Base-by-base conservation (phyloP, 2,329 filamentous ascomycete genomes). In the Fusarium sublunatum region DNA sequence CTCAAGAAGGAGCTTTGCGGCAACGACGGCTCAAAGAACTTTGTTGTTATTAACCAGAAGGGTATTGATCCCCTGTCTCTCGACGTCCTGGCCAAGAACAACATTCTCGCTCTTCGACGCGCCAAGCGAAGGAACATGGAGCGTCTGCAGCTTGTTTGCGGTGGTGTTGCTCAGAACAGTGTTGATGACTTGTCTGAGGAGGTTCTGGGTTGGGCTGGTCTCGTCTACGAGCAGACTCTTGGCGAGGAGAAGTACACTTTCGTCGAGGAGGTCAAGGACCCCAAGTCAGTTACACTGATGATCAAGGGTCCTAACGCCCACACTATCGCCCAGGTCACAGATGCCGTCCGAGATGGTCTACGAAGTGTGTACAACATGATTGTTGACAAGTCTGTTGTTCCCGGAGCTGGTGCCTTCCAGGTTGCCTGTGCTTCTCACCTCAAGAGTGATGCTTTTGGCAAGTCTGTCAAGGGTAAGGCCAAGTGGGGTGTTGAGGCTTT, bases 91-190 rank as follows among this genome's bases (percentile, higher is more conserved):
- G 93, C 95, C 66, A 99, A 99, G 88, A 98, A 99, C 76, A 93
- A 93, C 68, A 99, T 99, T 71, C 87, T 98, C 67, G 95, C 95
- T 49, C 86, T 99, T 62, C 88, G 95, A 72, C 87, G 95, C 76
- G 95, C 95, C 36, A 99, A 99, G 89, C 87, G 95, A 78, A 91
- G 95, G 76, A 99, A 99, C 82, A 99, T 99, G 95, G 95, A 99
- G 84, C 88, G 95, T 72, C 83, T 99, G 67, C 95, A 99, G 80
- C 87, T 99, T 65, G 87, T 98, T 60, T 97, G 93, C 75, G 95
- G 95, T 55, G 95, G 95, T 73, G 83, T 85, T 49, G 89, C 95
- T 51, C 94, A 97, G 79, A 99, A 99, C 86, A 97, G 92, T 71
- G 94, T 97, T 6, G 95, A 99, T 36, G 95, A 98, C 72, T 80